A percentile compares a stretch with the other conserved stretches of the same genome.
Evolutionary conservation across 306 rosid genomes (phyloP).

Genomic region (Lathyrus aphaca): DNA sequence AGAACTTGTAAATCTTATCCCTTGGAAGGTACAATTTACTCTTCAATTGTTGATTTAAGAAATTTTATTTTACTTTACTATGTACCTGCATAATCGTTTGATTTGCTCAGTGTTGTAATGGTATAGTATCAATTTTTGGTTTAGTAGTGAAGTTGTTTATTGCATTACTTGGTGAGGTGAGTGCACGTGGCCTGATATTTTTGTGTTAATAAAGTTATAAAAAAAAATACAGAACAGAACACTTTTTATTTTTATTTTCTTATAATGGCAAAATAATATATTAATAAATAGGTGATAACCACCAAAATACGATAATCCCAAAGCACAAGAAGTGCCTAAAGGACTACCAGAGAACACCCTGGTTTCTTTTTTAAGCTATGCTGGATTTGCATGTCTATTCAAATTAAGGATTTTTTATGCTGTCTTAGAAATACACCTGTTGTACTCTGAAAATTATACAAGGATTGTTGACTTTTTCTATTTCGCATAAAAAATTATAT

Average conservation of each 20-base stretch:
- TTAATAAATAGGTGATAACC: too few species aligned
- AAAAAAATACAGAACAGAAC: background rate
- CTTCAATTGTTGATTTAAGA: conserved; percentile 16
- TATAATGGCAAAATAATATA: too few species aligned
- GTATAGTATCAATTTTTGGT: conserved; percentile 10
- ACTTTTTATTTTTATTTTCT: too few species aligned
- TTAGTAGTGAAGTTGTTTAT: conserved; percentile 1
- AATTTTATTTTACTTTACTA: conserved; percentile 16
- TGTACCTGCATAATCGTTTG: conserved; percentile 4
- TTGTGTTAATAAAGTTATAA: conserved; percentile 17
- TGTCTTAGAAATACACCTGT: background rate
- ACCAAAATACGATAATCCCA: too few species aligned
- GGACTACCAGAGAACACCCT: background rate
- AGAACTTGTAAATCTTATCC: conserved; percentile 92
- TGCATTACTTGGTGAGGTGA: conserved; percentile 1
- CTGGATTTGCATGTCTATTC: conserved; percentile 4
- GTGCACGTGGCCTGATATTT: conserved; percentile 11
- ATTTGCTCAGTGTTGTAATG: conserved; percentile 25
- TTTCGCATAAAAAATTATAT: conserved; percentile 1
- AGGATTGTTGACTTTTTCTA: conserved; percentile 1
- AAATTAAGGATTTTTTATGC: conserved; percentile 13
- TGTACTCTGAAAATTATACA: conserved; percentile 32
- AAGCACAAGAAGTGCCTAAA: too few species aligned
- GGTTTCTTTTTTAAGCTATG: conserved; percentile 28
- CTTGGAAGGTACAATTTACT: conserved; percentile 79